Base-by-base conservation (phyloP, 768 basidiomycete species). In the Peribolospora baueri region DNA sequence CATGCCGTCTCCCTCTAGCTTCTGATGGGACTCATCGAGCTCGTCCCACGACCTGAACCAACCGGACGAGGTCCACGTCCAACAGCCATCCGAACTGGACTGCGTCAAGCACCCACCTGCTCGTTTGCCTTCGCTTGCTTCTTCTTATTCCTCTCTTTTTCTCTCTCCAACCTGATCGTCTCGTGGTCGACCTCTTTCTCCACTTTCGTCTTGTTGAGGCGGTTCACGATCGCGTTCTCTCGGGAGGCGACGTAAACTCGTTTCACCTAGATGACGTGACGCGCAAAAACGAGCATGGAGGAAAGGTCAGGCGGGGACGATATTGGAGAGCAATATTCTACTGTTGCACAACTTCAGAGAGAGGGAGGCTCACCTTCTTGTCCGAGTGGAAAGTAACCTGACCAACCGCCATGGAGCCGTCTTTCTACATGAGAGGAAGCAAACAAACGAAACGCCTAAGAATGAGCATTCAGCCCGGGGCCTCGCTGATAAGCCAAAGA, bases 361-460 rank as follows among this genome's bases (percentile, higher is more conserved):
- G n/a, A 6, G 7, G 4, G 4, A 36, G 39, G 47, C 73, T 45
- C 59, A 86, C 86, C 68, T 73, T 74, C 65, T 91, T 87, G 63
- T 93, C 86, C 55, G 72, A 82, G 60, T 95, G 84, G 66, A 98
- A 97, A 0, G 86, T 83, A 0, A 98, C 93, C 63, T 88, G 82
- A 0, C 93, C 93, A 3, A 91, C 80, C 3, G 85, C 88, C 87
- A 93, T 95, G 64, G 91, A 87, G 3, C 91, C 91, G 5, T 83
- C 81, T 85, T 98, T 98, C 84, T 90, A 63, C 7, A 39, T 39
- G 37, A 9, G 51, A 9, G 7, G 11, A 39, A 8, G 7, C 39
- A 39, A 8, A 7, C 7, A 39, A 9, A 52, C 37, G 13, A 25
- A 25, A 25, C 25, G 8, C 13, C 8, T 45, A 7, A 45, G 47